Base-by-base conservation (phyloP, 352 stramenopile genomes). In the Globisporangium barbulae region DNA sequence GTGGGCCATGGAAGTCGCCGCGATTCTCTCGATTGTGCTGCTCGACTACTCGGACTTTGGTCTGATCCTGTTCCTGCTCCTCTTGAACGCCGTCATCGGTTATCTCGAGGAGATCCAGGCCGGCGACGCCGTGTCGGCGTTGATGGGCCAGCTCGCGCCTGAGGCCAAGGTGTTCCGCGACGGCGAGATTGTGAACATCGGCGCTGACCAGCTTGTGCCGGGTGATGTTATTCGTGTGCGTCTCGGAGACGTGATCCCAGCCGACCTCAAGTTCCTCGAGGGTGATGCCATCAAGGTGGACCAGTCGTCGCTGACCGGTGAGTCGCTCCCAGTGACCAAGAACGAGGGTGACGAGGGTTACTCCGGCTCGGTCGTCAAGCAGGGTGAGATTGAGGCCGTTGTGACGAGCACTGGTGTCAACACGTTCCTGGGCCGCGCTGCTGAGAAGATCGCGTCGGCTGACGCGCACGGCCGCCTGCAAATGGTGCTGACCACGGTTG, bases 401-500 rank as follows among this genome's bases (percentile, higher is more conserved):
- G 91, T 98, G 49, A 89, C 81, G 5, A 83, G 69, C 70, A 98
- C 91, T 13, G 93, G 92, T 65, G 59, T 79, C 21, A 85, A 97
- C 70, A 97, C 91, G 33, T 97, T 98, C 73, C 89, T 97, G 50
- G 93, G 91, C 33, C 88, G 91, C 53, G 91, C 92, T 33, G 90
- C 91, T 8, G 77, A 76, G 60, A 79, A 97, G 61, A 89, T 98
- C 21, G 69, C 76, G 21, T 71, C 73, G 12, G 85, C 74, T 12
- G 89, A 94, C 33, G 83, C 89, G 22, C 73, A 89, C 61, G 80
- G 88, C 54, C 82, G 96, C 67, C 76, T 98, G 31, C 89, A 95
- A 70, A 89, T 97, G 64, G 92, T 98, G 68, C 77, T 98, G 68
- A 89, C 84, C 19, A 96, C 92, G n/a, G 97, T 98, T 47, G 92